phyloP scores from a whole-genome alignment of 208 protist species.

The Kentomonas sorsogonicus region DNA sequence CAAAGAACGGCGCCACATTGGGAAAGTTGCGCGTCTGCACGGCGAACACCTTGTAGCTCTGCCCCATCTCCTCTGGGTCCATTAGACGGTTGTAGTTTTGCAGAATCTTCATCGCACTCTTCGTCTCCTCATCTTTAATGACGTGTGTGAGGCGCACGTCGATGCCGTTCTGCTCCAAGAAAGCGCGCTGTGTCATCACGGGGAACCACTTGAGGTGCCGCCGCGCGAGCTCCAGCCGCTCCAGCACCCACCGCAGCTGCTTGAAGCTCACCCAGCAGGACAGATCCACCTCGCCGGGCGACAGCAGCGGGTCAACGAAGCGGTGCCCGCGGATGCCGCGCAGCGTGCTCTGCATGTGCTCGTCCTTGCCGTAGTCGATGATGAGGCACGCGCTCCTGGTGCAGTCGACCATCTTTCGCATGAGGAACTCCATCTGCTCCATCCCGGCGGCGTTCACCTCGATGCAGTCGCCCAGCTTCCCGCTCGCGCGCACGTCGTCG shows the following conservation, averaged over 20 bases:
- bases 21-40: conserved; percentile 83
- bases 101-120: conserved; percentile 81
- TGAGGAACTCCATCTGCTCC: conserved; percentile 82
- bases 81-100: conserved; percentile 83
- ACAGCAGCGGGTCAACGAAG: conserved; percentile 85
- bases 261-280: conserved; percentile 87
- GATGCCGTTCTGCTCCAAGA: conserved; percentile 81
- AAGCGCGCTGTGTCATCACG: conserved; percentile 78
- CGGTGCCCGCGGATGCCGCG: conserved; percentile 85
- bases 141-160: conserved; percentile 81
- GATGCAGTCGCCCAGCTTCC: conserved; percentile 68
- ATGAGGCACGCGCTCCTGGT: conserved; percentile 80
- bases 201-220: conserved; percentile 84
- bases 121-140: conserved; percentile 86
- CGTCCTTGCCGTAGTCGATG: conserved; percentile 92
- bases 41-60: conserved; percentile 90
- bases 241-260: conserved; percentile 75
- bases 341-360: conserved; percentile 87
- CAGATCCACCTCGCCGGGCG: conserved; percentile 90
- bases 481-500: conserved; percentile 64
- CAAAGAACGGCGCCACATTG: conserved; percentile 80
- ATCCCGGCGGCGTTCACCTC: conserved; percentile 85
- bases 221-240: conserved; percentile 75
- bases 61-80: conserved; percentile 81
- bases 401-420: conserved; percentile 83